Percentiles rank a stretch among this genome's conserved stretches.
These are phyloP conservation scores for Xerocomus potaroensis DNA, from an alignment of 768 basidiomycete genomes.

Conservation along the genomic window DNA sequence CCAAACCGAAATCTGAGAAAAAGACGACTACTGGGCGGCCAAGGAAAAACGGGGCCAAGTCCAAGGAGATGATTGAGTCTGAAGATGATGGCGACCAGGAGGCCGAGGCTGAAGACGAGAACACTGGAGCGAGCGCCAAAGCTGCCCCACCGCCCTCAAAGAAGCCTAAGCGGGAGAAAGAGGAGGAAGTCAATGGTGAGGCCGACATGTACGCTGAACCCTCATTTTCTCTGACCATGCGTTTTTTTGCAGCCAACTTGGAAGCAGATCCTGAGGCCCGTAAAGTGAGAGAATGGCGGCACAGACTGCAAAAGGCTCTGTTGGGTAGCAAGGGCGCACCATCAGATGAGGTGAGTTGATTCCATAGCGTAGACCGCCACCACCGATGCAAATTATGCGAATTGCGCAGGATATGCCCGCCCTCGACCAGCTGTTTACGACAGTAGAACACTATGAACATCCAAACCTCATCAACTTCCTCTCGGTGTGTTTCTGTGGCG, in stretches of 20 bases:
- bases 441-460: constrained; percentile 69
- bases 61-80: constrained; percentile 60
- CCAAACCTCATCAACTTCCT: constrained; percentile 75
- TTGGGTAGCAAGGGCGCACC: constrained; percentile 61
- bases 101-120: constrained; percentile 44
- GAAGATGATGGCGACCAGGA: constrained; percentile 54
- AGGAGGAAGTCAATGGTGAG: constrained; percentile 56
- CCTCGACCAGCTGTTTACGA: constrained; percentile 67
- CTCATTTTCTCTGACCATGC: constrained; percentile 4
- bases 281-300: constrained; percentile 88
- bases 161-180: constrained; percentile 57
- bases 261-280: constrained; percentile 56
- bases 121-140: constrained; percentile 48
- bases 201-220: constrained; percentile 21
- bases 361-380: neutral
- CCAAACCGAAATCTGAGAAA: constrained; percentile 44
- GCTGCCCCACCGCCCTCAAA: constrained; percentile 61
- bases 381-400: constrained; percentile 8
- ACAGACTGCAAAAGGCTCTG: constrained; percentile 86
- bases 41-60: constrained; percentile 58
- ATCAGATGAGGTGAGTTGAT: constrained; percentile 54
- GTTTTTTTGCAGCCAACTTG: constrained; percentile 35
- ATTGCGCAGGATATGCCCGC: constrained; percentile 66
- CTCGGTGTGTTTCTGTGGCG: constrained; percentile 35
- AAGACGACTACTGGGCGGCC: constrained; percentile 29